Evolutionary conservation across 1,284 basidiomycete species (phyloP), one percentile per base, ranked within the genome.

Genomic region (Flammula alnicola): DNA sequence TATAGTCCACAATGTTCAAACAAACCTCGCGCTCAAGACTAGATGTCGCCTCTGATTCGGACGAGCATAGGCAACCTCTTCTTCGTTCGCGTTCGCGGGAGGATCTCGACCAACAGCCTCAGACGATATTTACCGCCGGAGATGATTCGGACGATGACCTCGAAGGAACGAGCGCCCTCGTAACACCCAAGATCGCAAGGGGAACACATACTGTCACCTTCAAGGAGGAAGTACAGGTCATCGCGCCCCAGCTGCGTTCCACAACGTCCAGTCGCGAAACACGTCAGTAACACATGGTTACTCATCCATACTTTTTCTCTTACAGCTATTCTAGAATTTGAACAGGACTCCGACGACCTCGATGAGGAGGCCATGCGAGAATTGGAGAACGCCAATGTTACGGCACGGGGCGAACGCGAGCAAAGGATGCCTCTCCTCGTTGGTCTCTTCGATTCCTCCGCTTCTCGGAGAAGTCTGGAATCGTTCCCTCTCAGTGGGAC

Each of bases 331-430:
- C 3, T 56, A 92, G 89, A 89, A 64, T 92, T 77, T 65, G 89
- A 92, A 14, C 78, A 89, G 26, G 90, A 91, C 60, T 74, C 81
- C 0, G 88, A 91, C 63, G 87, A 88, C 32, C 67, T 91, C 12
- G 88, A 91, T 49, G 84, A 86, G 16, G 55, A 61, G 20, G 51
- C 60, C 17, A 51, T 62, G 14, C 56, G 60, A 25, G 63, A 66
- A 31, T 51, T 68, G 5, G 73, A 76, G 4, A 65, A 77, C 32
- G 58, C 77, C 19, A 67, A 58, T 20, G 60, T 68, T 5, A 64
- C 69, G 9, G 61, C 70, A 14, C 62, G 73, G 27, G 65, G 75
- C 11, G 68, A 36, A 67, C 51, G 66, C 33, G 80, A 83, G 47
- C 81, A 84, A 55, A 68, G 77, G 6, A 83, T 84, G 77, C 91